Base-by-base conservation (phyloP, 192 early-diverging fungal species). In the Pilaira anomala region DNA sequence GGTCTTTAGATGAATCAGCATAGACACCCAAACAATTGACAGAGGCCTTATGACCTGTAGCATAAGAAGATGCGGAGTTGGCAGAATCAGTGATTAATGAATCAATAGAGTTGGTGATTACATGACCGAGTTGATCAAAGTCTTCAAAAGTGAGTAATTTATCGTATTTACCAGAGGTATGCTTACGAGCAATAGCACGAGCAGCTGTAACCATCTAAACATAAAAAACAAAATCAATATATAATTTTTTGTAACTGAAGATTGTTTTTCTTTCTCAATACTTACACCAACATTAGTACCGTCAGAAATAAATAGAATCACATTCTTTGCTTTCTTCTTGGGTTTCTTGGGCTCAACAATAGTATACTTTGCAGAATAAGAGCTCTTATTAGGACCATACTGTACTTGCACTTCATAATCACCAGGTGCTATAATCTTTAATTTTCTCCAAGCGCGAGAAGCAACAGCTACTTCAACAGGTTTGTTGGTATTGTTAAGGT, bases 1-100 rank as follows among this genome's bases (percentile, higher is more conserved):
- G 73, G 62, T 59, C 68, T 24, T 46, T 24, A 25, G 80, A 85
- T 16, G 85, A 85, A 62, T 87, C 85, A 24, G 82, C 70, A 68
- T 87, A 86, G 48, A 85, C 84, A 72, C 72, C 74, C 19, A 87
- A 50, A 61, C 81, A 76, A 63, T 81, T 78, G 66, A 80, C 79
- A 29, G 70, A 77, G 44, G 70, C 65, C 74, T 87, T 85, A 60
- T 86, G 83, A 13, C 83, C 85, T 68, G 80, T 71, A 68, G 79
- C 73, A 73, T 87, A 87, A 60, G 86, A 67, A 7, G 78, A 71
- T 46, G 86, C 86, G n/a, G 81, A 84, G 73, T 87, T 87, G 71
- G 86, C 86, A 61, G 86, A 87, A 71, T 87, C 86, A 44, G 86
- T 87, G 45, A 85, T 60, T 25, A 87, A 75, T 21, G 80, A 69